Evolutionary conservation across 2,329 filamentous ascomycete species (phyloP).

Genomic region (Hypoxylon sp.): DNA sequence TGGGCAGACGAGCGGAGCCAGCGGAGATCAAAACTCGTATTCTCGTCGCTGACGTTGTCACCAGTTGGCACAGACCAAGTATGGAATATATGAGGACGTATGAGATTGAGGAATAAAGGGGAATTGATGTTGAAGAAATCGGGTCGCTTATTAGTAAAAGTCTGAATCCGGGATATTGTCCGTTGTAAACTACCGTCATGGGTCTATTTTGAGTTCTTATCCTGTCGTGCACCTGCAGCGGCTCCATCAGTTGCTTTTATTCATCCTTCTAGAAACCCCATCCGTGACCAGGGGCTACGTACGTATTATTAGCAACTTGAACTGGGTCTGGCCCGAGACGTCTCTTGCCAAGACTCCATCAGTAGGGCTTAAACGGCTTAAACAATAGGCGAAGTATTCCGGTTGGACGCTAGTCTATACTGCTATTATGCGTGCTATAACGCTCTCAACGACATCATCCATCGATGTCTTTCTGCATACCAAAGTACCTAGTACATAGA

Average conservation of each 20-base stretch:
- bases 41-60: constrained; percentile 1
- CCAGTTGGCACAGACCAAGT: constrained; percentile 15
- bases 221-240: constrained; percentile 28
- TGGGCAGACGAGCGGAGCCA: neutral
- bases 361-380: constrained; percentile 35
- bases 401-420: constrained; percentile 13
- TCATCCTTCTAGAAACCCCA: constrained; percentile 35
- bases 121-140: neutral
- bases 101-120: constrained; percentile 5
- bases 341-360: constrained; percentile 24
- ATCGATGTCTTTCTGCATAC: neutral
- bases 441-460: constrained; percentile 6
- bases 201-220: constrained; percentile 39
- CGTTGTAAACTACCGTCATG: constrained; percentile 10
- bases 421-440: constrained; percentile 15
- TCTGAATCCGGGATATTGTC: neutral
- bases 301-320: constrained; percentile 26
- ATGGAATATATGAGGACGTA: constrained; percentile 2
- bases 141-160: neutral
- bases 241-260: constrained; percentile 25
- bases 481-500: neutral
- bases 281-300: constrained; percentile 26
- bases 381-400: constrained; percentile 17
- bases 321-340: constrained; percentile 13
- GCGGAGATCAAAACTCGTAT: constrained; percentile 10